Evolutionary conservation across 352 stramenopile genomes (phyloP).

Genomic region (Pythium diclinum): DNA sequence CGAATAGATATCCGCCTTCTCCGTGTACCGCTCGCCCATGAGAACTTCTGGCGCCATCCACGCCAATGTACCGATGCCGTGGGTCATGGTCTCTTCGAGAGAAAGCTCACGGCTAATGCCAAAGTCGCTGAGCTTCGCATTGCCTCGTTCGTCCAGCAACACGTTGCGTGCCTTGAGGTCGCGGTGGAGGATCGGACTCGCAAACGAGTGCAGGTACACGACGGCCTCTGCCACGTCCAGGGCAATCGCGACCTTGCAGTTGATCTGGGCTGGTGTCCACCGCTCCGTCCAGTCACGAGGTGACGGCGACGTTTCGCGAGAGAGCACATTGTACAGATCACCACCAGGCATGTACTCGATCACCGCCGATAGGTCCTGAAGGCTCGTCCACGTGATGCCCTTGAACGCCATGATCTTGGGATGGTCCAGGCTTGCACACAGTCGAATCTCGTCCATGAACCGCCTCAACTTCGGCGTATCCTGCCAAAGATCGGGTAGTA

Average conservation of each 20-base stretch:
- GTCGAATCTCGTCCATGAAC: slow-evolving; percentile 36
- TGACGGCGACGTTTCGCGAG: not conserved
- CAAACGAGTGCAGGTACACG: slow-evolving; percentile 25
- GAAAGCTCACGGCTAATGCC: slow-evolving; percentile 21
- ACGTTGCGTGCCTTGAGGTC: slow-evolving; percentile 25
- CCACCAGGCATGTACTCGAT: slow-evolving; percentile 27
- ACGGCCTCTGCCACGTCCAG: slow-evolving; percentile 22
- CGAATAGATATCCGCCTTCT: slow-evolving; percentile 37
- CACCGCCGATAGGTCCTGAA: slow-evolving; percentile 27
- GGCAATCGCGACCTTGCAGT: slow-evolving; percentile 8
- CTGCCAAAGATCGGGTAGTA: slow-evolving; percentile 19
- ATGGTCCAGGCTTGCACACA: slow-evolving; percentile 30
- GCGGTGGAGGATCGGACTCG: slow-evolving; percentile 18
- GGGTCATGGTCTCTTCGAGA: slow-evolving; percentile 26
- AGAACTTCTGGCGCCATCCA: slow-evolving; percentile 34
- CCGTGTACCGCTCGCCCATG: slow-evolving; percentile 30
- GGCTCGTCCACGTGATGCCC: slow-evolving; percentile 29
- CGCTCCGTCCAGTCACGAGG: not conserved
- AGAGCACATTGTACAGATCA: slow-evolving; percentile 21
- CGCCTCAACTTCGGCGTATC: slow-evolving; percentile 12
- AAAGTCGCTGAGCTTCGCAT: slow-evolving; percentile 28
- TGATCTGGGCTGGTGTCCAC: not conserved
- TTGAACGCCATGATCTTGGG: slow-evolving; percentile 33
- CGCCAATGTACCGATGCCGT: slow-evolving; percentile 28
- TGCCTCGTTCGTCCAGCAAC: slow-evolving; percentile 10